phyloP scores from a whole-genome alignment of 805 yeast genomes.

The Ogataea nakhonphanomensis region DNA sequence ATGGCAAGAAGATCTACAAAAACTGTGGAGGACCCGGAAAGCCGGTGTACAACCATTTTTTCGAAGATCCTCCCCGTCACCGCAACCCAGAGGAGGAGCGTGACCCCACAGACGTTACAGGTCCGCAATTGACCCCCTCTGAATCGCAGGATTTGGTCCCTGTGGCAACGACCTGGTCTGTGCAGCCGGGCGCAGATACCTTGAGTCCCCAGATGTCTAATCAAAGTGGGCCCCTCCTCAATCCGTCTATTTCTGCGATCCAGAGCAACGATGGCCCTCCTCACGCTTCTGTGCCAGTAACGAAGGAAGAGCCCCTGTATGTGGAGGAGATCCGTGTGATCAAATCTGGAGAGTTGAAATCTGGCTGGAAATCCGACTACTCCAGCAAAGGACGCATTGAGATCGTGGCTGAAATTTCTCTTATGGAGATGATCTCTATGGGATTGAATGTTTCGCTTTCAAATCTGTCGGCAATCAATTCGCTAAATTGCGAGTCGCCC shows the following conservation, averaged over 20 bases:
- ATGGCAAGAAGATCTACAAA: slow-evolving; percentile 24
- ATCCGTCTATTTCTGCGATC: slow-evolving; percentile 3
- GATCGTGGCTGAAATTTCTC: slow-evolving; percentile 65
- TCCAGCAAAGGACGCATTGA: slow-evolving; percentile 75
- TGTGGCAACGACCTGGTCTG: slow-evolving; percentile 30
- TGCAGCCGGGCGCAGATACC: slow-evolving; percentile 11
- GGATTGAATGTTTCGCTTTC: slow-evolving; percentile 34
- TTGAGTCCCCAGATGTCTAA: slow-evolving; percentile 13
- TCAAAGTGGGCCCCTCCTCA: slow-evolving; percentile 6
- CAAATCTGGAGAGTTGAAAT: slow-evolving; percentile 74
- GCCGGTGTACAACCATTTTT: slow-evolving; percentile 26
- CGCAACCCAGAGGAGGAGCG: slow-evolving; percentile 4
- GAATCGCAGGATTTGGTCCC: slow-evolving; percentile 19
- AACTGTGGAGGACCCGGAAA: slow-evolving; percentile 30
- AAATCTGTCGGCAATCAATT: slow-evolving; percentile 29
- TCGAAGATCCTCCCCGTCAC: slow-evolving; percentile 25
- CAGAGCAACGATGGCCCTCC: slow-evolving; percentile 2
- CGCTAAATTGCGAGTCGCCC: slow-evolving; percentile 33
- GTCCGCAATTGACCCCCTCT: slow-evolving; percentile 8
- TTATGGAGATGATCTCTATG: slow-evolving; percentile 55
- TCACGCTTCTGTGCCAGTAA: slow-evolving; percentile 9
- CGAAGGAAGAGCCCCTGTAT: slow-evolving; percentile 34
- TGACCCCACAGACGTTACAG: not conserved
- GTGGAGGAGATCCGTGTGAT: slow-evolving; percentile 73
- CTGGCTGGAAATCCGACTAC: slow-evolving; percentile 96